These are phyloP conservation scores for Leishmania gerbilli DNA, from an alignment of 208 protist species.

Conservation along the genomic window DNA sequence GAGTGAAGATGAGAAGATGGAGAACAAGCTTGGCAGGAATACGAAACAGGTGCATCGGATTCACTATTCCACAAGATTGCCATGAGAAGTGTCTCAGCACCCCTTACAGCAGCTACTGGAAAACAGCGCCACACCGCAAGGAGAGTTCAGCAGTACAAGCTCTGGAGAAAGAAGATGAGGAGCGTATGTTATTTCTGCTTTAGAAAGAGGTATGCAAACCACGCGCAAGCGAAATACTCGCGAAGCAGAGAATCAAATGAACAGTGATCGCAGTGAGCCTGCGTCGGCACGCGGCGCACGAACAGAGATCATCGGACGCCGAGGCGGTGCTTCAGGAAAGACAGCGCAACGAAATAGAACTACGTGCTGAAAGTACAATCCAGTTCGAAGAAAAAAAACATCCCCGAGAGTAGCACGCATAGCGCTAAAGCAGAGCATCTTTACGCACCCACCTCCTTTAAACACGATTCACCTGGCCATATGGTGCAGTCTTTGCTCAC, in stretches of 20 bases:
- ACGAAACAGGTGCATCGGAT: background rate
- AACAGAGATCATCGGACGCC: background rate
- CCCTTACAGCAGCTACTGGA: background rate
- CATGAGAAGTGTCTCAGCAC: background rate
- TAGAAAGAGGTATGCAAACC: background rate
- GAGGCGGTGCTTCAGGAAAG: background rate
- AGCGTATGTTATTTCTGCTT: background rate
- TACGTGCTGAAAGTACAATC: background rate
- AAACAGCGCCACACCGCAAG: background rate
- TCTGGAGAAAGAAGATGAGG: background rate
- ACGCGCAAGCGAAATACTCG: background rate
- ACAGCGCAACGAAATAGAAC: background rate
- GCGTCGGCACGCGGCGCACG: background rate
- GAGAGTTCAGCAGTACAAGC: background rate
- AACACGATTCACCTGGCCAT: background rate
- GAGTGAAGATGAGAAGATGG: background rate
- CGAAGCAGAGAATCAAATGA: background rate
- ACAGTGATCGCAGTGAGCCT: background rate
- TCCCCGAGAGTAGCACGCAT: background rate
- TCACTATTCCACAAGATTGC: background rate
- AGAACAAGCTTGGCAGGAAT: background rate
- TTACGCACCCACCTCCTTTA: background rate
- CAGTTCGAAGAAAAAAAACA: background rate
- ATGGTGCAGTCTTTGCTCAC: no score
- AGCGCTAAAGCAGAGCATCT: background rate